Conservation (phyloP, 225 moss, liverwort and hornwort species). For the Lunularia cruciata region DNA sequence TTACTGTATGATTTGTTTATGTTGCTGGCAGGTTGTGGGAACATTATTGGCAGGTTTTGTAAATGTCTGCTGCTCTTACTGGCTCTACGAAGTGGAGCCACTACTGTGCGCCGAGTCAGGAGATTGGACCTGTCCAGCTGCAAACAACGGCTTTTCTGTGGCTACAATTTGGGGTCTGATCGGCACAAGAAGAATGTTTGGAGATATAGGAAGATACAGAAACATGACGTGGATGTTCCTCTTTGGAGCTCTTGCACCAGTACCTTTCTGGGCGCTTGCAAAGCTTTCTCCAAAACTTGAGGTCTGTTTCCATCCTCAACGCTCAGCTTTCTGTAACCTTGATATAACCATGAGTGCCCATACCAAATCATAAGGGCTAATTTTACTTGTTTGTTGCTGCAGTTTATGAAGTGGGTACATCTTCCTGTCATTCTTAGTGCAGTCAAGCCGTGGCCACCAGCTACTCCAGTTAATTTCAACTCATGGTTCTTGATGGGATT, state of each 20-base stretch:
- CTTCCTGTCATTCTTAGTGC: conserved; percentile 63
- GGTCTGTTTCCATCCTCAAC: conserved; percentile 23
- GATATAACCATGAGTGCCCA: too few relatives aligned
- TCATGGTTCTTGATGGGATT: conserved; percentile 68
- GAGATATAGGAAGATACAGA: conserved; percentile 50
- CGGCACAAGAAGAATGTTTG: conserved; percentile 56
- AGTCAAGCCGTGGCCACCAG: conserved; percentile 72
- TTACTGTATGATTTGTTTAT: background rate
- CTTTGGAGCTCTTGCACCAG: conserved; percentile 52
- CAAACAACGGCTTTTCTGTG: conserved; percentile 53
- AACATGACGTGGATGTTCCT: conserved; percentile 57
- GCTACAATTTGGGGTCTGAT: conserved; percentile 62
- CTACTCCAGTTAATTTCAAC: conserved; percentile 66
- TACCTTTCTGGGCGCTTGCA: conserved; percentile 64
- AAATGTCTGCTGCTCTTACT: conserved; percentile 60
- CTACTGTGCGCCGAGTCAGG: conserved; percentile 55
- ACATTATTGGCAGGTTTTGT: conserved; percentile 63
- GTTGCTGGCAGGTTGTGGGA: conserved; percentile 51
- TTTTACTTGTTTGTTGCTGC: conserved; percentile 28
- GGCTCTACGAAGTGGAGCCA: conserved; percentile 52
- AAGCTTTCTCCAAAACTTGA: conserved; percentile 48
- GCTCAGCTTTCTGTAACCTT: too few relatives aligned
- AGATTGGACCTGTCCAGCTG: conserved; percentile 57
- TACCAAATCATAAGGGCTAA: too few relatives aligned
- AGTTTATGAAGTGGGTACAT: conserved; percentile 55